Evolutionary conservation across 352 stramenopile species (phyloP).

Genomic region (Globisporangium cylindrosporum): DNA sequence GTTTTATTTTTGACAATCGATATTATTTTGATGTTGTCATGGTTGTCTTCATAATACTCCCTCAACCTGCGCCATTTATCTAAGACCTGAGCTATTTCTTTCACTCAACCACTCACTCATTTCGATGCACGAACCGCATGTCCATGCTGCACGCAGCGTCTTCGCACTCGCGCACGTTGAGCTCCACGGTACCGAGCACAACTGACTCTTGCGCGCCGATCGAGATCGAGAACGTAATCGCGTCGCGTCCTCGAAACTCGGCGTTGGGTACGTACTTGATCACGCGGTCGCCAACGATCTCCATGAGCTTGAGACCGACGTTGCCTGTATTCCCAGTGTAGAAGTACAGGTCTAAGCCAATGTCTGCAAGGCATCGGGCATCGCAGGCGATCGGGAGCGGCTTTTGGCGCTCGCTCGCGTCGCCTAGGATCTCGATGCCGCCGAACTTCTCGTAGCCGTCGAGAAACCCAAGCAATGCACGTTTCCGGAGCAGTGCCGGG

Average conservation of each 20-base stretch:
- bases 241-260: slow-evolving; percentile 48
- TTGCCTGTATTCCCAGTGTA: slow-evolving; percentile 43
- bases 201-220: slow-evolving; percentile 39
- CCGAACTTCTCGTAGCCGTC: slow-evolving; percentile 38
- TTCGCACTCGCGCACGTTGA: slow-evolving; percentile 57
- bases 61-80: no score
- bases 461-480: slow-evolving; percentile 47
- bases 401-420: slow-evolving; percentile 52
- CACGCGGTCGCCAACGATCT: slow-evolving; percentile 36
- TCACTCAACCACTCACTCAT: neutral
- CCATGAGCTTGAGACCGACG: slow-evolving; percentile 40
- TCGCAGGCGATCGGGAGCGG: slow-evolving; percentile 57
- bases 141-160: slow-evolving; percentile 32
- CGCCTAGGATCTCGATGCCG: slow-evolving; percentile 45
- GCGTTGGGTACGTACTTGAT: slow-evolving; percentile 57
- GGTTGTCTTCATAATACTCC: no score
- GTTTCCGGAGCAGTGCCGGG: slow-evolving; percentile 31
- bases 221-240: slow-evolving; percentile 56
- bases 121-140: slow-evolving; percentile 12
- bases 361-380: slow-evolving; percentile 33
- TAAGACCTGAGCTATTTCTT: no score
- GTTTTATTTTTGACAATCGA: neutral
- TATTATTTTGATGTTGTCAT: no score
- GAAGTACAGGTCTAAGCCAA: slow-evolving; percentile 60
- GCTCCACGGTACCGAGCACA: slow-evolving; percentile 51